These are phyloP conservation scores for Vaccinium corymbosum DNA, from an alignment of 148 eudicot species.

Conservation along the genomic window DNA sequence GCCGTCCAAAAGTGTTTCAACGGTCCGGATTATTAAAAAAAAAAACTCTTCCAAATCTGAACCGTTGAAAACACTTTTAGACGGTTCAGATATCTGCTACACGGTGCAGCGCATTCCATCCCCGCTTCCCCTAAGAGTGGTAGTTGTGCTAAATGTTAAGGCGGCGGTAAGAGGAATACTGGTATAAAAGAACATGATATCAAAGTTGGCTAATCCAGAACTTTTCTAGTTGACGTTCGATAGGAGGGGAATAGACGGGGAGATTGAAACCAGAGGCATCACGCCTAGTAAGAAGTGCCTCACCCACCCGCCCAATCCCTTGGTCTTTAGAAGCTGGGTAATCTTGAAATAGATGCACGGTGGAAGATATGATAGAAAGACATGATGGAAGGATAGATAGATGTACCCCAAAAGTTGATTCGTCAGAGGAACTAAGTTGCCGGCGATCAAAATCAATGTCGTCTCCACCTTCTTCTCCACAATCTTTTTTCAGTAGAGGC, in stretches of 20 bases:
- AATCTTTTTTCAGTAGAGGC: constrained; percentile 63
- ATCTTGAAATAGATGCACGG: not conserved
- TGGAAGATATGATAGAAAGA: not conserved
- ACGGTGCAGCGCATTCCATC: no score
- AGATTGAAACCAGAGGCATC: not conserved
- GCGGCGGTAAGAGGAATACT: not conserved
- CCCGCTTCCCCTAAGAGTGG: not conserved
- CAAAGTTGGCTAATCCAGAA: not conserved
- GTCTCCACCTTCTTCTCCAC: constrained; percentile 77
- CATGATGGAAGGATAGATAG: not conserved
- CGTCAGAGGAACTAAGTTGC: constrained; percentile 59
- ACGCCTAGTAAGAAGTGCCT: not conserved
- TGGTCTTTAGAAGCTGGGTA: not conserved
- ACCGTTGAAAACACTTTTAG: no score
- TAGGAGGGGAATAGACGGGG: not conserved
- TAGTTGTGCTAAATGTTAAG: not conserved
- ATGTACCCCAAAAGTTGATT: constrained; percentile 44
- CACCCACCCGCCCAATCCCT: not conserved
- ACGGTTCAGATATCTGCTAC: no score
- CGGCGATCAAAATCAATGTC: constrained; percentile 84
- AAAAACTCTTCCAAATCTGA: no score
- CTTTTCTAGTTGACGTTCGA: not conserved
- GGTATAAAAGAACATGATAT: not conserved
- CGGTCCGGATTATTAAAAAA: no score
- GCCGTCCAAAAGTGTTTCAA: no score